Evolutionary conservation across 805 yeast genomes (phyloP), one percentile per base, ranked within the genome.

Genomic region (Komagataella ulmi): DNA sequence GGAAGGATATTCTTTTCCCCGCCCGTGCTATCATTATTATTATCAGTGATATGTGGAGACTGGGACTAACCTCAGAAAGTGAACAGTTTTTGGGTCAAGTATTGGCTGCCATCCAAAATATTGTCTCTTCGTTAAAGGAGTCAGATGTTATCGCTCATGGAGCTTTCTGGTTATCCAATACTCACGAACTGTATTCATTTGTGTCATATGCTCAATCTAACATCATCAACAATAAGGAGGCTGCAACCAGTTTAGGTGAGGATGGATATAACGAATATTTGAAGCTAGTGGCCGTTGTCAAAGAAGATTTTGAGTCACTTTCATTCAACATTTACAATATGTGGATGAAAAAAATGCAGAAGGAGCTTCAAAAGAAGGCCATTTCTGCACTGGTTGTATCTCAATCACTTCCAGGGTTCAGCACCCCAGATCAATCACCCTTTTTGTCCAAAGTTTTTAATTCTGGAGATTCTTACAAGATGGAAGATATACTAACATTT

Each of bases 121-220:
- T 86, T 55, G 96, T 91, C 17, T 76, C 85, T 50, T 69, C 74
- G n/a, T 74, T 85, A 62, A 84, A 83, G 58, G 96, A 91, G 52
- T 95, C 86, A 54, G 95, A 87, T 58, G 81, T 88, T 40, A 83
- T 90, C 60, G 81, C 88, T 48, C 88, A 88, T 59, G 98, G 97
- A 58, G 96, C 97, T 0, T 93, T 90, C 73, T 93, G 99, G 99
- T 75, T 93, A 57, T 87, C 97, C 3, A 93, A 93, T 68, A 90
- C 95, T 2, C 97, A 93, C 65, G 98, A 93, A 65, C 76, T 93
- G 60, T 87, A 86, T 66, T 89, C 98, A 3, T 93, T 93, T 73
- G 96, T 91, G 54, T 81, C 90, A 14, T 86, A 88, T 67, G 98
- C 98, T 2, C 96, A 91, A 67, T 80, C 81, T 54, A 88, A 96